These are phyloP conservation scores for Parasitella parasitica DNA, from an alignment of 371 early-diverging fungal species.

Conservation along the genomic window DNA sequence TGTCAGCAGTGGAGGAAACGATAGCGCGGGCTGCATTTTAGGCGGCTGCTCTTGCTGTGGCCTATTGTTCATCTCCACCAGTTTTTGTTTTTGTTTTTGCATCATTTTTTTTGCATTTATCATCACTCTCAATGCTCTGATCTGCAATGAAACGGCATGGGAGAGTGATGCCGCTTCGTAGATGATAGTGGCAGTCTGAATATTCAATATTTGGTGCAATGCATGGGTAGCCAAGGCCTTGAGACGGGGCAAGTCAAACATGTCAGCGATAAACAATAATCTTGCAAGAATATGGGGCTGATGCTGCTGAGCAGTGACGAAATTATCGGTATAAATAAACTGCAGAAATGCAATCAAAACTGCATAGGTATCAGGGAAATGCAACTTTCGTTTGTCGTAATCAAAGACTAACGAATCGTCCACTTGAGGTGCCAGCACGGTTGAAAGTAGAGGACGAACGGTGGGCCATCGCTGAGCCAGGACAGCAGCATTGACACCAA, in stretches of 20 bases:
- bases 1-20: conserved; percentile 5
- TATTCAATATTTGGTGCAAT: conserved; percentile 60
- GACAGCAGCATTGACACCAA: conserved; percentile 62
- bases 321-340: conserved; percentile 66
- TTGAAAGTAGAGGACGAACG: conserved; percentile 25
- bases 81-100: conserved; percentile 29
- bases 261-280: conserved; percentile 54
- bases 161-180: conserved; percentile 56
- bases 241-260: conserved; percentile 55
- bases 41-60: conserved; percentile 1
- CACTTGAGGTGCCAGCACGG: conserved; percentile 18
- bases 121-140: conserved; percentile 51
- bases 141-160: conserved; percentile 50
- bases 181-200: conserved; percentile 59
- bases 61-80: conserved; percentile 3
- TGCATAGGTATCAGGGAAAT: conserved; percentile 57
- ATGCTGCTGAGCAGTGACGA: conserved; percentile 57
- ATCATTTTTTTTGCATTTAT: conserved; percentile 46
- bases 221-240: conserved; percentile 51
- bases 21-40: neutral
- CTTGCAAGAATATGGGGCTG: conserved; percentile 56
- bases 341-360: conserved; percentile 61
- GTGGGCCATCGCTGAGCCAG: conserved; percentile 67
- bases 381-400: conserved; percentile 18
- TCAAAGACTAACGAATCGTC: neutral